phyloP scores from a whole-genome alignment of 345 rosid genomes.

The Eucalyptus sideroxylon region DNA sequence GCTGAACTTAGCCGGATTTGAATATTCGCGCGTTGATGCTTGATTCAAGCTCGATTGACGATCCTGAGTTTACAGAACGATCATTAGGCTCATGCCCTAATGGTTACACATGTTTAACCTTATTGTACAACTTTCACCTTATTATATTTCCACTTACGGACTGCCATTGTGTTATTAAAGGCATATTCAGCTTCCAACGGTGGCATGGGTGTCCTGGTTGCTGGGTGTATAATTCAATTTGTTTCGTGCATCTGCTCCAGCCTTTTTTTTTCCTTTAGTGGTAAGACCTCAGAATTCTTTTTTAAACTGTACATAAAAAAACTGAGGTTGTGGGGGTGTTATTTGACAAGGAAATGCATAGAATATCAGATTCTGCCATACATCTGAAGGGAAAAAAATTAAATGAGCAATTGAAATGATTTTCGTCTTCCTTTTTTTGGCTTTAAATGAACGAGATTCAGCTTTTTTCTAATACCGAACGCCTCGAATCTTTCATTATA shows the following conservation, averaged over 20 bases:
- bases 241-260: neutral
- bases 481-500: neutral
- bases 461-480: neutral
- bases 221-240: neutral
- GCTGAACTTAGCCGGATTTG: neutral
- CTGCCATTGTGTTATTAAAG: neutral
- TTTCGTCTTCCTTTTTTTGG: neutral
- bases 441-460: neutral
- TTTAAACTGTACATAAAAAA: neutral
- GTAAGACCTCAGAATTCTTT: neutral
- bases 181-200: neutral
- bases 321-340: neutral
- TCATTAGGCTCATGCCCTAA: neutral
- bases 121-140: neutral
- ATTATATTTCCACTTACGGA: neutral
- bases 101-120: neutral
- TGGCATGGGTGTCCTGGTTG: neutral
- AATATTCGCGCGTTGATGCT: neutral
- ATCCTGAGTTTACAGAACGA: neutral
- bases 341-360: neutral
- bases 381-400: neutral
- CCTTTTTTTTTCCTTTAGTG: neutral
- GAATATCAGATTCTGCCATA: neutral
- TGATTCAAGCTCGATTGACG: neutral
- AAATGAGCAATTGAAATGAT: neutral